phyloP scores from a whole-genome alignment of 2,329 filamentous ascomycete genomes.

The Clonostachys sp. region DNA sequence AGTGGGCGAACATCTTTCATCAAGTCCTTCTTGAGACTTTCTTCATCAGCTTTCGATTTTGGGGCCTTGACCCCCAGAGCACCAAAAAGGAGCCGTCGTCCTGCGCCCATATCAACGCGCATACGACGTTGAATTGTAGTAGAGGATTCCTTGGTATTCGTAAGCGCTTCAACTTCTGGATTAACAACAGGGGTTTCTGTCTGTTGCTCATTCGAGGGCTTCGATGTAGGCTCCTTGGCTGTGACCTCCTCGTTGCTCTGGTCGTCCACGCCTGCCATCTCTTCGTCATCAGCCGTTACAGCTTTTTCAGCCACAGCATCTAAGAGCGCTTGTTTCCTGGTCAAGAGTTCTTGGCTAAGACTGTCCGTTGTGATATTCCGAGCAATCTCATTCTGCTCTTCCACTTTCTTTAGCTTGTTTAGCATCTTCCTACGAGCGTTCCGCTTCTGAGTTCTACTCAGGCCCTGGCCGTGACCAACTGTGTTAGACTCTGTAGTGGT shows the following conservation, averaged over 20 bases:
- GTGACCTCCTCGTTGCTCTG: no score
- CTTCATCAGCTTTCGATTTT: slow-evolving; percentile 64
- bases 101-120: slow-evolving; percentile 47
- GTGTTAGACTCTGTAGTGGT: not conserved
- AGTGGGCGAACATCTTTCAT: slow-evolving; percentile 46
- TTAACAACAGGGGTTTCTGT: no score
- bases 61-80: slow-evolving; percentile 67
- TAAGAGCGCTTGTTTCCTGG: slow-evolving; percentile 34
- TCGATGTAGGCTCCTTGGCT: no score
- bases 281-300: not conserved
- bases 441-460: slow-evolving; percentile 41
- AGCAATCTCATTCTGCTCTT: slow-evolving; percentile 11
- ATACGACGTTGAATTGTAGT: slow-evolving; percentile 2
- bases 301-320: slow-evolving; percentile 11
- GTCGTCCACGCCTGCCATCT: not conserved
- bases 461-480: slow-evolving; percentile 23
- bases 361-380: not conserved
- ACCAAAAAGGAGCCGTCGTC: slow-evolving; percentile 65
- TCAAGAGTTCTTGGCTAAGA: slow-evolving; percentile 18
- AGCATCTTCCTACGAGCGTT: slow-evolving; percentile 43
- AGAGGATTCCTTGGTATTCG: no score
- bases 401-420: slow-evolving; percentile 12
- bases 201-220: no score
- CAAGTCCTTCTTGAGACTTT: slow-evolving; percentile 54
- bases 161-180: no score